Percentiles rank a stretch among this genome's conserved stretches.
Conservation (phyloP, 805 yeast genomes). For the Kuraishia floccosa region DNA sequence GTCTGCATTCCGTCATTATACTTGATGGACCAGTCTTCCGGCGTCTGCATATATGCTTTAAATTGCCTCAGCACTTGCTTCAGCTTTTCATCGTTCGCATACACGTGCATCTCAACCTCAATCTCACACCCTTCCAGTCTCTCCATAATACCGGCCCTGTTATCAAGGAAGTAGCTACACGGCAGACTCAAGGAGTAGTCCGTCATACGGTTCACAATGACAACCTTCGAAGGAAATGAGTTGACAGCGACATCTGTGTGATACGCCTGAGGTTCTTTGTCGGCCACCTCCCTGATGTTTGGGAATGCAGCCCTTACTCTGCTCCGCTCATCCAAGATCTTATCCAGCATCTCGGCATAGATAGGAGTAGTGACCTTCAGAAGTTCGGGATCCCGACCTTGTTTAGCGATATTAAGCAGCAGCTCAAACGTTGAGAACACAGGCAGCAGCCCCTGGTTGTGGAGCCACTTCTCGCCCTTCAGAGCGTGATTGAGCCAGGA, state of each 20-base stretch:
- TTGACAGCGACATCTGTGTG: too few relatives aligned
- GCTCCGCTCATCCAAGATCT: too few relatives aligned
- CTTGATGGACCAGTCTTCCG: slow-evolving; percentile 37
- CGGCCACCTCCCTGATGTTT: too few relatives aligned
- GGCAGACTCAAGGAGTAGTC: slow-evolving; percentile 20
- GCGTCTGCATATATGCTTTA: slow-evolving; percentile 17
- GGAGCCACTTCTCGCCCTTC: slow-evolving; percentile 41
- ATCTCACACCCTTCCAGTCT: too few relatives aligned
- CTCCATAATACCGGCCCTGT: slow-evolving; percentile 5
- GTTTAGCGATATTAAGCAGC: slow-evolving; percentile 31
- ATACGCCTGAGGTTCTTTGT: too few relatives aligned
- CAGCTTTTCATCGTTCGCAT: slow-evolving; percentile 42
- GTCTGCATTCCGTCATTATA: slow-evolving; percentile 27
- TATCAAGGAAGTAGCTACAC: slow-evolving; percentile 18
- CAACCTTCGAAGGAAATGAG: slow-evolving; percentile 44
- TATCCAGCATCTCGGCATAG: too few relatives aligned
- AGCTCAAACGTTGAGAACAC: slow-evolving; percentile 39
- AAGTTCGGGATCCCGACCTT: slow-evolving; percentile 25
- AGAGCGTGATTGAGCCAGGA: slow-evolving; percentile 42
- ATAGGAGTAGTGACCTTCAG: slow-evolving; percentile 21
- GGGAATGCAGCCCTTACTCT: too few relatives aligned
- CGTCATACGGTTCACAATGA: slow-evolving; percentile 21
- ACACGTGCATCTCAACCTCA: slow-evolving; percentile 31
- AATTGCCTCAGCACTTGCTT: slow-evolving; percentile 23
- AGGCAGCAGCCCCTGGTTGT: slow-evolving; percentile 35